Evolutionary conservation across 768 basidiomycete species (phyloP).

Genomic region (Trametes cubensis): DNA sequence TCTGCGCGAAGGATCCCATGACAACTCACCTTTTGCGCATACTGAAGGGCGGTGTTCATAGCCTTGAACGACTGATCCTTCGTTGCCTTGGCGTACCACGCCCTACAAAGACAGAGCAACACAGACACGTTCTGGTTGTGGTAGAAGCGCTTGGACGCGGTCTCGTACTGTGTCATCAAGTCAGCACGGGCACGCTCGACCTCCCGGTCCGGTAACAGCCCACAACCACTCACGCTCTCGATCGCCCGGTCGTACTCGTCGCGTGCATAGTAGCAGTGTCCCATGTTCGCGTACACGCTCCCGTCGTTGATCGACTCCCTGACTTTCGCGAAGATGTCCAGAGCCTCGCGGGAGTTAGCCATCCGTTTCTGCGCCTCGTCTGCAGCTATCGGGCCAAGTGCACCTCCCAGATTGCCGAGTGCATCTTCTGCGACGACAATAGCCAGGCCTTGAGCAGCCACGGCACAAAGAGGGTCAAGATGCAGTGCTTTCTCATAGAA

Average conservation of each 20-base stretch:
- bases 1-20: not conserved
- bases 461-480: conserved; percentile 82
- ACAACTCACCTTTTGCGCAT: conserved; percentile 70
- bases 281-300: conserved; percentile 94
- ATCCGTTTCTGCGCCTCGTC: conserved; percentile 70
- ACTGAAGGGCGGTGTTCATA: conserved; percentile 83
- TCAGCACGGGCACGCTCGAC: conserved; percentile 1
- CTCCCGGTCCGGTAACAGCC: not conserved
- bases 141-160: conserved; percentile 81
- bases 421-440: conserved; percentile 94
- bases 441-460: conserved; percentile 94
- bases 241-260: conserved; percentile 97
- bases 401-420: conserved; percentile 66
- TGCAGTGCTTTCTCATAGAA: conserved; percentile 91
- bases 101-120: conserved; percentile 83
- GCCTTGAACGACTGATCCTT: conserved; percentile 82
- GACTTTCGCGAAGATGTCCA: conserved; percentile 89
- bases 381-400: conserved; percentile 40
- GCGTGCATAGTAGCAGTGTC: conserved; percentile 89
- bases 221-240: conserved; percentile 73
- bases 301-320: conserved; percentile 82
- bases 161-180: conserved; percentile 71
- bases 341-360: conserved; percentile 81
- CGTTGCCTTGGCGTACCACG: conserved; percentile 93
- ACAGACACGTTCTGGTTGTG: conserved; percentile 72